phyloP scores from a whole-genome alignment of 768 basidiomycete species.

The Cystobasidium ongulense region DNA sequence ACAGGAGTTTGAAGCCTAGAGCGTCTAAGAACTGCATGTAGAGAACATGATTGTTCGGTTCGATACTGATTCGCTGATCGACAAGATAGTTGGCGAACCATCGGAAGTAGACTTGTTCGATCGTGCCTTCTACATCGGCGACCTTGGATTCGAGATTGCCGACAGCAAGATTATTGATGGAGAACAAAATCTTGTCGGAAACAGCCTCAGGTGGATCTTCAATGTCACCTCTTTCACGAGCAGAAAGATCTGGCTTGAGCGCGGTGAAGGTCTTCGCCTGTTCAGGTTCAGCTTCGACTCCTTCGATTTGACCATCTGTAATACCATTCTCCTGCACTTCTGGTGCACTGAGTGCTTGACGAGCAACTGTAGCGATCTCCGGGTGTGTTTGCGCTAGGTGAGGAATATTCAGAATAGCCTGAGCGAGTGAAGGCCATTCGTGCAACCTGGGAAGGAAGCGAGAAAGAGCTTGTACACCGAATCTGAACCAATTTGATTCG shows the following conservation, averaged over 20 bases:
- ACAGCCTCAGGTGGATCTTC: conserved; percentile 71
- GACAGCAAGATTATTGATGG: conserved; percentile 93
- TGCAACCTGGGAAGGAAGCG: conserved; percentile 76
- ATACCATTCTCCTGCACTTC: conserved; percentile 42
- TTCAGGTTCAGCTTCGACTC: conserved; percentile 35
- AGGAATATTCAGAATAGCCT: conserved; percentile 75
- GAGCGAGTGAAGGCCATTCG: conserved; percentile 89
- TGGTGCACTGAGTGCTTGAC: conserved; percentile 36
- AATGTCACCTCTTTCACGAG: conserved; percentile 54
- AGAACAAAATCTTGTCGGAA: conserved; percentile 90
- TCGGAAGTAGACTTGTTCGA: conserved; percentile 70
- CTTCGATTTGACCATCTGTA: conserved; percentile 42
- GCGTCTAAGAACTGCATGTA: conserved; percentile 90
- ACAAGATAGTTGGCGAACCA: conserved; percentile 99
- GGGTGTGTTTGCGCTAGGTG: conserved; percentile 77
- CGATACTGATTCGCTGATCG: conserved; percentile 86
- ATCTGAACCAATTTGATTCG: conserved; percentile 87
- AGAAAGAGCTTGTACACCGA: conserved; percentile 80
- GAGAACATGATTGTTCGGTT: conserved; percentile 91
- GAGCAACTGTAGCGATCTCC: conserved; percentile 49
- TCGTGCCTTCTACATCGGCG: conserved; percentile 72
- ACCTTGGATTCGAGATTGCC: conserved; percentile 85
- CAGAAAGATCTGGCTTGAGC: conserved; percentile 58
- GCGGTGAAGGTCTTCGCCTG: conserved; percentile 56
- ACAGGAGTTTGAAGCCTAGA: conserved; percentile 60